phyloP scores from a whole-genome alignment of 768 basidiomycete genomes.

The Leccinellum albellum region DNA sequence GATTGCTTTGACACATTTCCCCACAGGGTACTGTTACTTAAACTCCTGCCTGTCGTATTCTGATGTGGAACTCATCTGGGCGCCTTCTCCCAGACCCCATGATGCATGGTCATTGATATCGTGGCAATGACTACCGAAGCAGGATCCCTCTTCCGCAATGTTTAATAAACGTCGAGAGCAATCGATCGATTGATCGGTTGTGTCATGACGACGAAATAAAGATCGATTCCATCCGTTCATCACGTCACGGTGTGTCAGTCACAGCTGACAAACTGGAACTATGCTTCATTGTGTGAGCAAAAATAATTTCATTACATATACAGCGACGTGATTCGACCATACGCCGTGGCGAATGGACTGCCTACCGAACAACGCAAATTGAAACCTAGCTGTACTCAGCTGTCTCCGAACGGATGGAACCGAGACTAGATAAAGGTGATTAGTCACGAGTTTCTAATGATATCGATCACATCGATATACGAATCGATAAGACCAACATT shows the following conservation, averaged over 20 bases:
- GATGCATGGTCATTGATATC: not conserved
- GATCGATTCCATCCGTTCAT: too few relatives aligned
- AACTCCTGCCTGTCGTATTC: slow-evolving; percentile 8
- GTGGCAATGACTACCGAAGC: not conserved
- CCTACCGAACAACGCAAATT: too few relatives aligned
- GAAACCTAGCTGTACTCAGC: too few relatives aligned
- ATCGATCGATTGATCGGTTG: not conserved
- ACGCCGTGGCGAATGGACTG: too few relatives aligned
- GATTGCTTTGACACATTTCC: slow-evolving; percentile 1
- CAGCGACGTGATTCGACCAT: too few relatives aligned
- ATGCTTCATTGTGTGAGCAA: too few relatives aligned
- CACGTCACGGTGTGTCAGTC: too few relatives aligned
- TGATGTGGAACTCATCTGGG: slow-evolving; percentile 1
- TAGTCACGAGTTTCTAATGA: not conserved
- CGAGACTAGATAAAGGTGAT: not conserved
- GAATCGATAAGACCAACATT: slow-evolving; percentile 4
- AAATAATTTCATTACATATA: too few relatives aligned
- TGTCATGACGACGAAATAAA: slow-evolving; percentile 3
- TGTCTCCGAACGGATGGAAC: too few relatives aligned
- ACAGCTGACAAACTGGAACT: too few relatives aligned
- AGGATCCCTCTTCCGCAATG: not conserved
- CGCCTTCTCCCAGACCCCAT: not conserved
- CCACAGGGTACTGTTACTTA: not conserved
- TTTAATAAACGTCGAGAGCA: not conserved
- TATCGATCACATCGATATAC: not conserved